phyloP scores from a whole-genome alignment of 2,329 filamentous ascomycete species.

The Fusarium tuaranense region DNA sequence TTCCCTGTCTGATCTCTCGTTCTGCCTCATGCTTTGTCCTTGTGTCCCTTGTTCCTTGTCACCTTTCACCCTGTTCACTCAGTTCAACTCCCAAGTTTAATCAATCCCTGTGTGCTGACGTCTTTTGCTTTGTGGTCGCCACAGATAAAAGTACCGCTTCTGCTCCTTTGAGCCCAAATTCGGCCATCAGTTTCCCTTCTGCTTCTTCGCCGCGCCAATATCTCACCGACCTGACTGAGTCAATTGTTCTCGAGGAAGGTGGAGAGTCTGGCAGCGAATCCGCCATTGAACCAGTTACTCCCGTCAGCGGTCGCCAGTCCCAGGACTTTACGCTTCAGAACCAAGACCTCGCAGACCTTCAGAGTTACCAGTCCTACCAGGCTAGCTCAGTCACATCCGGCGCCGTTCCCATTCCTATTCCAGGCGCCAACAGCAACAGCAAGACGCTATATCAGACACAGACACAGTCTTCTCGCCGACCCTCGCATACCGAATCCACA shows the following conservation, averaged over 20 bases:
- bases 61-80: slow-evolving; percentile 20
- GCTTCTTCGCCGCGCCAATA: slow-evolving; percentile 61
- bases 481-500: slow-evolving; percentile 33
- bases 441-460: slow-evolving; percentile 33
- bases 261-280: slow-evolving; percentile 72
- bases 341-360: slow-evolving; percentile 52
- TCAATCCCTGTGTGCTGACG: slow-evolving; percentile 45
- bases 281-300: slow-evolving; percentile 70
- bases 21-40: slow-evolving; percentile 26
- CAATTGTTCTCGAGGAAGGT: slow-evolving; percentile 65
- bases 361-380: slow-evolving; percentile 41
- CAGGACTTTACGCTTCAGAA: slow-evolving; percentile 63
- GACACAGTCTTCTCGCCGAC: slow-evolving; percentile 33
- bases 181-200: slow-evolving; percentile 40
- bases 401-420: slow-evolving; percentile 38
- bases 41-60: slow-evolving; percentile 26
- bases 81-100: slow-evolving; percentile 28
- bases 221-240: slow-evolving; percentile 62
- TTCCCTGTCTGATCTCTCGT: slow-evolving; percentile 32
- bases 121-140: slow-evolving; percentile 35
- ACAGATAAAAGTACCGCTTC: slow-evolving; percentile 44
- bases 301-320: slow-evolving; percentile 67
- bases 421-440: slow-evolving; percentile 23
- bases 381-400: slow-evolving; percentile 35
- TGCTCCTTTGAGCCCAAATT: slow-evolving; percentile 34